phyloP scores from a whole-genome alignment of 495 filamentous ascomycete species.

The Penicillium fimorum region DNA sequence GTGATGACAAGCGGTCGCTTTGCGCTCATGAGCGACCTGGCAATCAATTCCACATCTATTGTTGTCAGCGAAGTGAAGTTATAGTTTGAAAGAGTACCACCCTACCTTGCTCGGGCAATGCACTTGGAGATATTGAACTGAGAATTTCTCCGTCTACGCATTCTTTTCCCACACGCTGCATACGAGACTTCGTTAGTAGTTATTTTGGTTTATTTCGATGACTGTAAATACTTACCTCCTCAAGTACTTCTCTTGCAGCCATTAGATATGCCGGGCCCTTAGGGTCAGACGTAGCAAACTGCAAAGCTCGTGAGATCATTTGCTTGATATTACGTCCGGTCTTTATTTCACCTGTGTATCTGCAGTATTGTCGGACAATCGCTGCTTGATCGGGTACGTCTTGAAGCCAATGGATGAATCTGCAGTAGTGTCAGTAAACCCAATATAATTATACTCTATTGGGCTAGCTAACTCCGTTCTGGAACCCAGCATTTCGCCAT shows the following conservation, averaged over 20 bases:
- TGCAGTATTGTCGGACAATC: constrained; percentile 85
- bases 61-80: background rate
- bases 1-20: constrained; percentile 73
- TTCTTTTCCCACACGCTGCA: constrained; percentile 43
- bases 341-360: constrained; percentile 83
- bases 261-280: constrained; percentile 80
- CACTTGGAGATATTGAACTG: constrained; percentile 68
- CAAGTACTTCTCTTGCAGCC: constrained; percentile 81
- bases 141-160: constrained; percentile 63
- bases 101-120: constrained; percentile 57
- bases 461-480: constrained; percentile 66
- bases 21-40: constrained; percentile 63
- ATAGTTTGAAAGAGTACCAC: background rate
- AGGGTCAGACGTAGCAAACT: constrained; percentile 75
- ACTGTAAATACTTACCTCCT: constrained; percentile 63
- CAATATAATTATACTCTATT: background rate
- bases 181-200: background rate
- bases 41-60: constrained; percentile 55
- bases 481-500: constrained; percentile 80
- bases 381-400: constrained; percentile 88
- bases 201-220: constrained; percentile 24
- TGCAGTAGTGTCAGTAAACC: background rate
- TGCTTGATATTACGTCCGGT: constrained; percentile 87
- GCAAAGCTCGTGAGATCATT: constrained; percentile 81
- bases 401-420: constrained; percentile 84